Evolutionary conservation across 768 basidiomycete genomes (phyloP).

Genomic region (Suillus lakei): DNA sequence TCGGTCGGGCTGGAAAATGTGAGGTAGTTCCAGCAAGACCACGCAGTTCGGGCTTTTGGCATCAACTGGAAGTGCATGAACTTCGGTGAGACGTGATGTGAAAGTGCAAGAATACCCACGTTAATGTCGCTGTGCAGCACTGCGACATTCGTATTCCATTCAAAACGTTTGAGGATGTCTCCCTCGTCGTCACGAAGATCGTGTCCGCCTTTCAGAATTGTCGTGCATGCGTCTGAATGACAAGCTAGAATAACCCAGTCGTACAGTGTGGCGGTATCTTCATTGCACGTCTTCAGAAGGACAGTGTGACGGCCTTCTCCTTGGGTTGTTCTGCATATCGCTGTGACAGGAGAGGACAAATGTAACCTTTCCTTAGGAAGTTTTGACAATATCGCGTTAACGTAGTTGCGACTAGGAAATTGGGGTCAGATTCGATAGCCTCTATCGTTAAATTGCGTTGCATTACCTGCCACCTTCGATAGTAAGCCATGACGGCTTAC

Average conservation of each 20-base stretch:
- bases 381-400: slow-evolving; percentile 60
- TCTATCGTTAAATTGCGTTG: not conserved
- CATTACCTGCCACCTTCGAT: slow-evolving; percentile 71
- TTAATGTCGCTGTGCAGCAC: slow-evolving; percentile 67
- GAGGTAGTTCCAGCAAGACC: slow-evolving; percentile 86
- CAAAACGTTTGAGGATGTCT: slow-evolving; percentile 57
- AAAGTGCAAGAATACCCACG: slow-evolving; percentile 41
- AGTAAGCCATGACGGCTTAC: slow-evolving; percentile 75
- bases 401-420: slow-evolving; percentile 61
- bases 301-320: slow-evolving; percentile 31
- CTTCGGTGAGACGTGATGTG: not conserved
- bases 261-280: slow-evolving; percentile 46
- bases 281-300: slow-evolving; percentile 50
- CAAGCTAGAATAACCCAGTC: slow-evolving; percentile 78
- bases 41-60: slow-evolving; percentile 62
- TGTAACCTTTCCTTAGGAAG: slow-evolving; percentile 60
- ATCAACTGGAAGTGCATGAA: slow-evolving; percentile 52
- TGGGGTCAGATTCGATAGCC: not conserved
- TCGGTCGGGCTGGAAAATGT: slow-evolving; percentile 48
- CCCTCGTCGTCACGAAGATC: slow-evolving; percentile 46
- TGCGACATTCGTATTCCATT: slow-evolving; percentile 71
- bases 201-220: too few relatives aligned
- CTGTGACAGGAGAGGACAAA: slow-evolving; percentile 58
- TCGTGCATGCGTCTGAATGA: slow-evolving; percentile 59
- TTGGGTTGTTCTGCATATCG: slow-evolving; percentile 40